Evolutionary conservation across 176 grass and related monocot genomes (phyloP), one percentile per base, ranked within the genome.

Genomic region (Carex kokanica): DNA sequence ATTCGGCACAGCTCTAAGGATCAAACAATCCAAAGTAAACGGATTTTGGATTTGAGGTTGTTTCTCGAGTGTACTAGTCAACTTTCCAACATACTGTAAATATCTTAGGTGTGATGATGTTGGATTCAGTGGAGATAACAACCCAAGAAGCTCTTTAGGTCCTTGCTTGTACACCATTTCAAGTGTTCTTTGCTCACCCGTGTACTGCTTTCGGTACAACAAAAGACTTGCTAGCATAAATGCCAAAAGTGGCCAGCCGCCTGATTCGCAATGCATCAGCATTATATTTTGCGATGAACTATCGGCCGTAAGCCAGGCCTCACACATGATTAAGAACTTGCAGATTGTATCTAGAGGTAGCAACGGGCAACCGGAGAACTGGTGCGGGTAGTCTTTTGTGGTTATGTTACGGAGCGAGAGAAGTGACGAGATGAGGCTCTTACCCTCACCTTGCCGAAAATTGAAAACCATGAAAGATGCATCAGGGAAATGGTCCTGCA

Each of bases 141-240:
- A 56, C 49, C 91, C 90, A 86, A 98, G 88, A 78, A 93, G 84
- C 78, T 95, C 95, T 81, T 88, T 98, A 1, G 95, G 92, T 74
- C 89, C 95, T 84, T 95, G 92, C 84, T 93, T 98, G 49, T 98
- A 95, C 72, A 98, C 91, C 88, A 95, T 95, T 86, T 95, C 92
- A 52, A 98, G 87, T 60, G 95, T 98, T 86, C 89, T 93, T 83
- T 95, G 92, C 57, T 98, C 95, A 12, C 92, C 92, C 1, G 86
- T 95, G 69, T 95, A 98, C 23, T 98, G 95, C 66, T 88, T 94
- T 79, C 90, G 87, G 27, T 95, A 93, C 24, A 98, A 43, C 57
- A 98, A 79, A 82, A 98, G 95, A 85, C 89, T 86, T 67, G 92
- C 95, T 85, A 98, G 91, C 95, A 98, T 95, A 87, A 98, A 98